phyloP scores from a whole-genome alignment of 805 yeast species.

The Yarrowia sp. region DNA sequence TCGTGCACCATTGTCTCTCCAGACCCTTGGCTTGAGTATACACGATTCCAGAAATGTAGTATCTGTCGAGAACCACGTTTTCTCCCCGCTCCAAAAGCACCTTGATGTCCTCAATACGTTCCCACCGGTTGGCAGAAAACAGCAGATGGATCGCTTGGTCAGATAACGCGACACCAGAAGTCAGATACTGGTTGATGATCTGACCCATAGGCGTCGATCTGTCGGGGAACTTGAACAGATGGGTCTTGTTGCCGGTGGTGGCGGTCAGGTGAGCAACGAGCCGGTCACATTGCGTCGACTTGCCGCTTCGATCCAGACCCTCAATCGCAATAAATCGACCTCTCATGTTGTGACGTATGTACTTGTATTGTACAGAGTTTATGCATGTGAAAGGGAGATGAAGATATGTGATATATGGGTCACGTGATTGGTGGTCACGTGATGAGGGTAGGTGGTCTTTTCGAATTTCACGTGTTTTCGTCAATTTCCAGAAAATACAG shows the following conservation, averaged over 20 bases:
- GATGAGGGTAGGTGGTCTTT: too few relatives aligned
- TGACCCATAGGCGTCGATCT: slow-evolving; percentile 82
- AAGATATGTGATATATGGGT: too few relatives aligned
- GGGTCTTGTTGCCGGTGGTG: slow-evolving; percentile 48
- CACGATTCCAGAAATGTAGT: slow-evolving; percentile 91
- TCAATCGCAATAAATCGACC: slow-evolving; percentile 84
- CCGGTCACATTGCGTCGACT: slow-evolving; percentile 75
- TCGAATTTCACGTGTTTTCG: too few relatives aligned
- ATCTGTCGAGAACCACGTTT: slow-evolving; percentile 79
- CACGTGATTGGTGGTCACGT: too few relatives aligned
- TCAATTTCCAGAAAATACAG: too few relatives aligned
- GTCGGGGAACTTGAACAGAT: slow-evolving; percentile 83
- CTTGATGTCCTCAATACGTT: slow-evolving; percentile 60
- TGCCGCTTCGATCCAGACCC: slow-evolving; percentile 95
- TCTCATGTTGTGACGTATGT: slow-evolving; percentile 48
- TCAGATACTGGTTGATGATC: slow-evolving; percentile 75
- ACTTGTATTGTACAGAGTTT: too few relatives aligned
- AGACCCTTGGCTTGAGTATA: slow-evolving; percentile 79
- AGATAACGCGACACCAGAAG: slow-evolving; percentile 57
- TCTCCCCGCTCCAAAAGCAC: slow-evolving; percentile 59
- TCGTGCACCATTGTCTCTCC: slow-evolving; percentile 75
- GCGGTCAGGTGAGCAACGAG: slow-evolving; percentile 49
- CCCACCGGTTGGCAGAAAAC: slow-evolving; percentile 97
- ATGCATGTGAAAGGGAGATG: too few relatives aligned
- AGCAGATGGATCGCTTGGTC: slow-evolving; percentile 87